These are phyloP conservation scores for Neurospora sp. DNA, from an alignment of 495 filamentous ascomycete genomes.

Conservation along the genomic window DNA sequence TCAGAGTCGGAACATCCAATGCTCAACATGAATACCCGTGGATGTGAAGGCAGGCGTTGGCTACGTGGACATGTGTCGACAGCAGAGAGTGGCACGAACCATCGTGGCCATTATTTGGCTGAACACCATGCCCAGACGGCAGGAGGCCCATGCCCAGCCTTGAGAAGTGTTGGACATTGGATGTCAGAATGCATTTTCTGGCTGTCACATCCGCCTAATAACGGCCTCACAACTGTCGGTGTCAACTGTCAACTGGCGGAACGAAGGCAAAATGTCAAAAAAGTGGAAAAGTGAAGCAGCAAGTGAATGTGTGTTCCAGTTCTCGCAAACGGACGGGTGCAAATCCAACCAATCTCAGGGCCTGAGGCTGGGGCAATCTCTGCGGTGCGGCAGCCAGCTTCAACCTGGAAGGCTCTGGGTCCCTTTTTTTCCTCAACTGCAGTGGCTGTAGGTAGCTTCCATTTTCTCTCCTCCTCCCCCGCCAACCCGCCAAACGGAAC, in stretches of 20 bases:
- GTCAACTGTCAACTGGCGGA: neutral
- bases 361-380: neutral
- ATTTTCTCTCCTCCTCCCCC: neutral
- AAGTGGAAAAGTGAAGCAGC: neutral
- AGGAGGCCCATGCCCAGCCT: neutral
- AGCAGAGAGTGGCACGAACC: neutral
- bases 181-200: neutral
- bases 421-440: neutral
- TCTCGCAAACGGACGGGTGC: neutral
- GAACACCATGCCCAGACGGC: neutral
- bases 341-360: neutral
- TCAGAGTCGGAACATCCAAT: neutral
- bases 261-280: neutral
- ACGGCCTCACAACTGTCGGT: neutral
- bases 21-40: neutral
- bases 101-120: neutral
- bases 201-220: neutral
- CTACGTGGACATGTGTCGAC: slow-evolving; percentile 9
- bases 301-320: neutral
- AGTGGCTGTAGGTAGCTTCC: neutral
- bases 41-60: slow-evolving; percentile 2
- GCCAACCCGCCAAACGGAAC: neutral
- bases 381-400: neutral
- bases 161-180: neutral
- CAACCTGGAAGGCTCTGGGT: neutral